Evolutionary conservation across 1,284 basidiomycete genomes (phyloP), one percentile per base, ranked within the genome.

Genomic region (Boletus mariae): DNA sequence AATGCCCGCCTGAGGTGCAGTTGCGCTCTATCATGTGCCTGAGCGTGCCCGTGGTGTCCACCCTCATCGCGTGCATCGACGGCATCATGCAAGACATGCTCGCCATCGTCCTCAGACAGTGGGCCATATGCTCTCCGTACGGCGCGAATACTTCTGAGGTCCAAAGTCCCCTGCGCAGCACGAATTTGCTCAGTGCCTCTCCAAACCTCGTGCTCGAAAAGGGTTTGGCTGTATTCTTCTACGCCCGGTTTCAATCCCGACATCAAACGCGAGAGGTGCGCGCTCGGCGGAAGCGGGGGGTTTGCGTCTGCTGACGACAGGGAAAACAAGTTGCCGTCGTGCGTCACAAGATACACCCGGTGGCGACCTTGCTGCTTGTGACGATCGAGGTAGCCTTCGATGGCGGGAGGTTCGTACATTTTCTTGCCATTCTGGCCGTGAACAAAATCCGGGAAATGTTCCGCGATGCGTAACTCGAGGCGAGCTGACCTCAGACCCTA

Each of bases 351-450:
- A 70, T 94, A 94, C 7, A 88, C 64, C 8, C 77, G 73, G 47
- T 85, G 82, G 55, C 78, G 82, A 29, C 72, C 67, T 57, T 85
- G 82, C 12, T 61, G 32, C 80, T 77, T 81, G 63, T 92, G 79
- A 49, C 87, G 84, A 53, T 88, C 80, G 34, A 92, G 70, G 68
- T 87, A 94, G 2, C 92, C 92, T 69, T 94, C 92, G 44, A 94
- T 73, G 1, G 82, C 79, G 0, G 83, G 81, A 1, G 92, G 92
- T 64, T 94, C 89, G 17, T 77, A 68, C 12, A 91, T 62, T 41
- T 71, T 69, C 46, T 38, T 78, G 45, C 83, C 84, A 56, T 81
- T 76, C 54, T 77, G 78, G 15, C 82, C 68, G 55, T 76, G 75
- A 25, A 90, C 64, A 43, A 74, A 72, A 3, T 76, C 79, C 1